Evolutionary conservation across 2,329 filamentous ascomycete genomes (phyloP), one percentile per base, ranked within the genome.

Genomic region (Pestalotiopsis sp.): DNA sequence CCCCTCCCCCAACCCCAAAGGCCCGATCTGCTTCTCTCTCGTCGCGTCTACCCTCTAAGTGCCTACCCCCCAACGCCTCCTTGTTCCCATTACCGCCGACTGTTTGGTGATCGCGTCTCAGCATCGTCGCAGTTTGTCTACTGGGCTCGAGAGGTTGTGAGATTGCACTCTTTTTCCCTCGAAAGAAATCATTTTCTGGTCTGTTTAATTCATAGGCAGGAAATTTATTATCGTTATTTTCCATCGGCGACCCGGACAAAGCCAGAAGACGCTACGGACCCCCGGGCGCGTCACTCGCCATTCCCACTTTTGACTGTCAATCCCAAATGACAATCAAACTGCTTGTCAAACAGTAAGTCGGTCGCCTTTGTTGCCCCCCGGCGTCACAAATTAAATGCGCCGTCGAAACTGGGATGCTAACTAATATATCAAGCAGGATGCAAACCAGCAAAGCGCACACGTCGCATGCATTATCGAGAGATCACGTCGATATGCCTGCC

Each of bases 101-200:
- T 56, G n/a, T 49, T 49, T 60, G 39, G 63, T 66, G 41, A 56
- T 66, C 63, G 41, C 67, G 45, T 66, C 64, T 68, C 67, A 66
- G 49, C 64, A 58, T 66, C 58, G 56, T 65, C 62, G 23, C 67
- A 61, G 25, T 41, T 36, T n/a, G 5, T 61, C 23, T 59, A 13
- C 25, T 25, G n/a, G 14, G 39, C 57, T 36, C 36, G 36, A 52
- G 27, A 56, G 14, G 13, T 52, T 5, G 45, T 52, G 45, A 36
- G 31, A 52, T 52, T 12, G 31, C 38, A 52, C 27, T 41, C 27
- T 61, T 52, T 52, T 13, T 23, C 12, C 23, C 11, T 27, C 25
- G 13, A 36, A 13, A 27, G 3, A 27, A 11, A 12, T n/a, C 25
- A 4, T 13, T 27, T 17, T 59, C 17, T 27, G 11, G 11, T 36